phyloP scores from a whole-genome alignment of 2,329 filamentous ascomycete species.

The Acrocalymma vagum region DNA sequence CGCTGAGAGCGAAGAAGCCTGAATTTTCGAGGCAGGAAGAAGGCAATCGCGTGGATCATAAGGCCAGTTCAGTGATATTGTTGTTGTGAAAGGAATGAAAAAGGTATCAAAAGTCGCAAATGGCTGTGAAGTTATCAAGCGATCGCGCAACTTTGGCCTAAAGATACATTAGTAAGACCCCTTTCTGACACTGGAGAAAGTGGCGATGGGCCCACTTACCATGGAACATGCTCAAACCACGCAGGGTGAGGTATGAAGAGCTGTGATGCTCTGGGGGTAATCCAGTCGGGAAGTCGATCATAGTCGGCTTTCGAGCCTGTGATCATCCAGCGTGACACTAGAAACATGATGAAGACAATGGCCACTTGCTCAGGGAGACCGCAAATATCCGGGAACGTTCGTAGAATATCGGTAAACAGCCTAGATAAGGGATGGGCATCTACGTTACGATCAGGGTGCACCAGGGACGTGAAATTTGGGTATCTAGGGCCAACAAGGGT shows the following conservation, averaged over 20 bases:
- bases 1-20: slow-evolving; percentile 24
- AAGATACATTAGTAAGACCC: slow-evolving; percentile 18
- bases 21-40: slow-evolving; percentile 53
- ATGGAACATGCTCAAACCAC: slow-evolving; percentile 86
- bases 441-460: slow-evolving; percentile 71
- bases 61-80: slow-evolving; percentile 82
- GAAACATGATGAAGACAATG: slow-evolving; percentile 85
- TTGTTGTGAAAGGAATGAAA: slow-evolving; percentile 82
- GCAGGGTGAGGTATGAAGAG: slow-evolving; percentile 73
- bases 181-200: not conserved
- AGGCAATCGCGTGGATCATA: slow-evolving; percentile 78
- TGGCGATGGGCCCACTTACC: slow-evolving; percentile 49
- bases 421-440: slow-evolving; percentile 81
- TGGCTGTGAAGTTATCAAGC: slow-evolving; percentile 62
- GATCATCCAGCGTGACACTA: slow-evolving; percentile 84
- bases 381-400: slow-evolving; percentile 81
- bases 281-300: slow-evolving; percentile 77
- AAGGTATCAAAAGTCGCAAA: slow-evolving; percentile 79
- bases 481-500: slow-evolving; percentile 80
- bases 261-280: slow-evolving; percentile 72
- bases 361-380: slow-evolving; percentile 84
- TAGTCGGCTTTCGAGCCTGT: slow-evolving; percentile 81
- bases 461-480: slow-evolving; percentile 79
- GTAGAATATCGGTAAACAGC: slow-evolving; percentile 84
- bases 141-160: slow-evolving; percentile 75